phyloP scores from a whole-genome alignment of 2,329 filamentous ascomycete genomes.

The Penicillium brevicompactum region DNA sequence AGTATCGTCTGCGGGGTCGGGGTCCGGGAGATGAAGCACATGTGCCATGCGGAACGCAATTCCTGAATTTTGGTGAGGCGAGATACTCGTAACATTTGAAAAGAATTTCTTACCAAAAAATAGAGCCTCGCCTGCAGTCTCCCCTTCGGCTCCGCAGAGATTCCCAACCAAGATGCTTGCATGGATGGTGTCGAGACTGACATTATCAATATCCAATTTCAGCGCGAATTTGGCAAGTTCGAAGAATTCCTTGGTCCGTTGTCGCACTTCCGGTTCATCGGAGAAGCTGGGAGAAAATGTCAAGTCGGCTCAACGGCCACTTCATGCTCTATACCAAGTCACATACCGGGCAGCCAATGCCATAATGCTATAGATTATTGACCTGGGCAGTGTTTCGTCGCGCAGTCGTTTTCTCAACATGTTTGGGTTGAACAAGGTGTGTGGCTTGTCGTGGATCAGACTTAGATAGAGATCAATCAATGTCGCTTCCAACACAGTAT shows the following conservation, averaged over 20 bases:
- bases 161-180: constrained; percentile 36
- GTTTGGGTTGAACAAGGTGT: constrained; percentile 7
- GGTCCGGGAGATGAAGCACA: constrained; percentile 1
- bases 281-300: neutral
- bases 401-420: neutral
- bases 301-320: neutral
- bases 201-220: constrained; percentile 45
- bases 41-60: constrained; percentile 10
- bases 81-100: neutral
- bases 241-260: neutral
- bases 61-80: neutral
- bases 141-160: constrained; percentile 23
- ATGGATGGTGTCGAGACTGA: constrained; percentile 34
- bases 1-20: constrained; percentile 5
- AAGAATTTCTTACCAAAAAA: constrained; percentile 29
- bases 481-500: neutral
- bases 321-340: neutral
- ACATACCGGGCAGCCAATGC: constrained; percentile 2
- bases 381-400: neutral
- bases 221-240: constrained; percentile 32
- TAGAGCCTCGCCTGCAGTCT: constrained; percentile 30
- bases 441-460: constrained; percentile 11
- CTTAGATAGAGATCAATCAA: constrained; percentile 7
- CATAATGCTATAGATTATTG: constrained; percentile 4
- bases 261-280: neutral